These are phyloP conservation scores for Erodium moschatum DNA, from an alignment of 441 rosid species.

Conservation along the genomic window DNA sequence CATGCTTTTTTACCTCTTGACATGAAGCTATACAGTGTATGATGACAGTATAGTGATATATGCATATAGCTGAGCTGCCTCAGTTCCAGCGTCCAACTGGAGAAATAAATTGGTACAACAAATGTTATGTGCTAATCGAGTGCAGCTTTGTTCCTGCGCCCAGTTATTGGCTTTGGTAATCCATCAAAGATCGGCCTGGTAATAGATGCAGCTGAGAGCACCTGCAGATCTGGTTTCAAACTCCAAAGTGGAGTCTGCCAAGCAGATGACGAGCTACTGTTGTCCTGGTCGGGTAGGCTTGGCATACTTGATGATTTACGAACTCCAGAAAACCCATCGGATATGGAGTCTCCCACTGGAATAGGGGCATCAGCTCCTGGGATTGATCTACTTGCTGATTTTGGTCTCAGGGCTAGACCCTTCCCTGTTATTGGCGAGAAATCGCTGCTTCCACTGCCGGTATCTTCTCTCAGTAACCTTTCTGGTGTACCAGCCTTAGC, in stretches of 20 bases:
- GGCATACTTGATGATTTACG: conserved; percentile 62
- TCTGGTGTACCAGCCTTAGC: conserved; percentile 34
- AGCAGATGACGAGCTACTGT: conserved; percentile 32
- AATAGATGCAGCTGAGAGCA: conserved; percentile 48
- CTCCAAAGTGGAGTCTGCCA: conserved; percentile 58
- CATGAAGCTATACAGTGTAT: no score
- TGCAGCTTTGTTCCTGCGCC: conserved; percentile 57
- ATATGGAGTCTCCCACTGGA: conserved; percentile 41
- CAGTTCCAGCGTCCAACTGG: no score
- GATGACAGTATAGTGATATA: no score
- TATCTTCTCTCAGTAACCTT: conserved; percentile 46
- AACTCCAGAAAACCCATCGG: conserved; percentile 36
- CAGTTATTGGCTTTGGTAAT: conserved; percentile 53
- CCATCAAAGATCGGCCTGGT: conserved; percentile 60
- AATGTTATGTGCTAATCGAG: conserved; percentile 37
- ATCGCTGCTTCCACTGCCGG: conserved; percentile 31
- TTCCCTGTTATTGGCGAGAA: conserved; percentile 40
- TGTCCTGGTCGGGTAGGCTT: conserved; percentile 45
- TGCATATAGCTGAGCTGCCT: no score
- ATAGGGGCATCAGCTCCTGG: conserved; percentile 31
- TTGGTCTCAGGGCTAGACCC: conserved; percentile 44
- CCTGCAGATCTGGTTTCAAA: conserved; percentile 51
- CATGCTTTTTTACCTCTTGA: no score
- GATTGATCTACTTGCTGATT: conserved; percentile 40
- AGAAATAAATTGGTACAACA: not conserved